phyloP scores from a whole-genome alignment of 306 rosid species.

The Medicago truncatula region MtrunA17r5.0-ANR NC_053048.1:17866501-17867000 shows the following conservation, averaged over 20 bases:
- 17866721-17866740: background rate
- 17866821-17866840: background rate
- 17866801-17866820: background rate
- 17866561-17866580: background rate
- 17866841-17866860: background rate
- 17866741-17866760: slow-evolving; percentile 7
- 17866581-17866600: background rate
- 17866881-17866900: background rate
- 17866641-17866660: background rate
- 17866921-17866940: background rate
- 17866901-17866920: slow-evolving; percentile 2
- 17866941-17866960: slow-evolving; percentile 2
- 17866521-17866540: background rate
- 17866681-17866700: slow-evolving; percentile 3
- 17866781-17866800: background rate
- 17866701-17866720: background rate
- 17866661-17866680: background rate
- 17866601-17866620: background rate
- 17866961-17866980: background rate
- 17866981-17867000: slow-evolving; percentile 4
- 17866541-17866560: background rate
- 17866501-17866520: background rate
- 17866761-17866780: background rate
- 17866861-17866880: background rate
- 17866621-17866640: background rate